These are phyloP conservation scores for Cercospora sp. DNA, from an alignment of 2,329 filamentous ascomycete genomes.

Conservation along the genomic window DNA sequence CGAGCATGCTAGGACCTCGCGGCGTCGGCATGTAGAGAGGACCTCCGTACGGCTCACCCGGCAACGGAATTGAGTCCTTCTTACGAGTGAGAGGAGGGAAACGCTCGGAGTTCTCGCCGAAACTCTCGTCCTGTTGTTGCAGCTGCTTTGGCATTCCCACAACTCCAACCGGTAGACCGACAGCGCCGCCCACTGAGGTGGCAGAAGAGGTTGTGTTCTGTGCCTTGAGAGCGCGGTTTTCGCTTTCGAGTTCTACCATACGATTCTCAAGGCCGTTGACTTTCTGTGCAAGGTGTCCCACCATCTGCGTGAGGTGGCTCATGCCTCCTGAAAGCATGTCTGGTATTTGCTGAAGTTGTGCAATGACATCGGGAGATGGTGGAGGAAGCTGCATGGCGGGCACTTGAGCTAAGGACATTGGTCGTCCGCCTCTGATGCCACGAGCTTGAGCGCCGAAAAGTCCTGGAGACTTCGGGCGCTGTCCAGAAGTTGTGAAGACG, in stretches of 20 bases:
- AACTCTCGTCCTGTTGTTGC: neutral
- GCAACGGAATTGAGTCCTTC: slow-evolving; percentile 5
- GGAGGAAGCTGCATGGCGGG: neutral
- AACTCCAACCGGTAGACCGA: neutral
- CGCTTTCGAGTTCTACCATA: neutral
- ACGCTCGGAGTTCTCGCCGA: neutral
- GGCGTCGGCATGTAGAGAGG: slow-evolving; percentile 2
- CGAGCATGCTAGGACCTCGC: neutral
- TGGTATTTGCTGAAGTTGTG: slow-evolving; percentile 2
- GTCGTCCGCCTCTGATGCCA: slow-evolving; percentile 9
- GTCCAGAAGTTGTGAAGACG: neutral
- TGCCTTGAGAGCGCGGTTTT: neutral
- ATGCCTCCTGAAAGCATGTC: neutral
- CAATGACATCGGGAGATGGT: neutral
- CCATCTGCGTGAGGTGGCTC: neutral
- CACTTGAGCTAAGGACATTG: neutral
- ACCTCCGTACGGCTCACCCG: slow-evolving; percentile 10
- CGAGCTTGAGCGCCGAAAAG: slow-evolving; percentile 21
- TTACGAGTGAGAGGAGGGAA: neutral
- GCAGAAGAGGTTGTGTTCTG: neutral
- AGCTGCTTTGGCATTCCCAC: neutral
- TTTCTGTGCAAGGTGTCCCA: neutral
- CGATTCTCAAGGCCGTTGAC: slow-evolving; percentile 6
- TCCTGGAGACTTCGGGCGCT: neutral
- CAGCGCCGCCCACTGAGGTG: neutral